Evolutionary conservation across 164 flowering plant species (phyloP).

Genomic region (Cinnamomum chago): DNA sequence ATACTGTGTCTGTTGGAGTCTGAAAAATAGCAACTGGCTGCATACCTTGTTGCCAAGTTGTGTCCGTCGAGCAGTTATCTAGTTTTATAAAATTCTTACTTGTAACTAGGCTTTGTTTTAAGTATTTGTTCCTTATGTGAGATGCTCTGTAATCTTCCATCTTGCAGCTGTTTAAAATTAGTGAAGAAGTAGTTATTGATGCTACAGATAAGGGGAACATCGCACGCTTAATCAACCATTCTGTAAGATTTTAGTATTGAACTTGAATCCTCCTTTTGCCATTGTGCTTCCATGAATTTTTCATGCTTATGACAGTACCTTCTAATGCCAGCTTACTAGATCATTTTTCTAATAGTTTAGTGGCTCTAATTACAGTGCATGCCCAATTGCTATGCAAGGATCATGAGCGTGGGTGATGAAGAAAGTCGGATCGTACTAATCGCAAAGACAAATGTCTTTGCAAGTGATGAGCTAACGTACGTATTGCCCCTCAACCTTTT

Average conservation of each 20-base stretch:
- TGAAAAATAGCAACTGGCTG: too few relatives aligned
- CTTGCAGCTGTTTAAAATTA: slow-evolving; percentile 87
- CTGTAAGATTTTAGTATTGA: slow-evolving; percentile 45
- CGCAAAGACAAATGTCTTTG: slow-evolving; percentile 74
- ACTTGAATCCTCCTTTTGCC: neutral
- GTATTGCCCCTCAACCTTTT: slow-evolving; percentile 14
- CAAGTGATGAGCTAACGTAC: slow-evolving; percentile 98
- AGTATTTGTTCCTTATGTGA: neutral
- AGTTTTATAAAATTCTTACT: too few relatives aligned
- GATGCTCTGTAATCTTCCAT: neutral
- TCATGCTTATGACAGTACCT: neutral
- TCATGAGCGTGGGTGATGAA: slow-evolving; percentile 73
- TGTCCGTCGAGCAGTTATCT: too few relatives aligned
- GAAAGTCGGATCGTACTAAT: slow-evolving; percentile 86
- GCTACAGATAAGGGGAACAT: slow-evolving; percentile 91
- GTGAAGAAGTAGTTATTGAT: slow-evolving; percentile 93
- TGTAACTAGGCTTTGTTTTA: too few relatives aligned
- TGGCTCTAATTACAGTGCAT: slow-evolving; percentile 53
- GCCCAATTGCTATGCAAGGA: slow-evolving; percentile 97
- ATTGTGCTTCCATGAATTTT: neutral
- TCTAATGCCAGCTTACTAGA: neutral
- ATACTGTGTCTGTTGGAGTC: too few relatives aligned
- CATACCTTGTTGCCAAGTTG: too few relatives aligned
- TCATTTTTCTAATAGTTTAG: slow-evolving; percentile 3
- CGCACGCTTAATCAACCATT: slow-evolving; percentile 91